A percentile compares a stretch with the other conserved stretches of the same genome.
phyloP scores from a whole-genome alignment of 2,329 filamentous ascomycete species.

The Fusarium mangiferae region DNA sequence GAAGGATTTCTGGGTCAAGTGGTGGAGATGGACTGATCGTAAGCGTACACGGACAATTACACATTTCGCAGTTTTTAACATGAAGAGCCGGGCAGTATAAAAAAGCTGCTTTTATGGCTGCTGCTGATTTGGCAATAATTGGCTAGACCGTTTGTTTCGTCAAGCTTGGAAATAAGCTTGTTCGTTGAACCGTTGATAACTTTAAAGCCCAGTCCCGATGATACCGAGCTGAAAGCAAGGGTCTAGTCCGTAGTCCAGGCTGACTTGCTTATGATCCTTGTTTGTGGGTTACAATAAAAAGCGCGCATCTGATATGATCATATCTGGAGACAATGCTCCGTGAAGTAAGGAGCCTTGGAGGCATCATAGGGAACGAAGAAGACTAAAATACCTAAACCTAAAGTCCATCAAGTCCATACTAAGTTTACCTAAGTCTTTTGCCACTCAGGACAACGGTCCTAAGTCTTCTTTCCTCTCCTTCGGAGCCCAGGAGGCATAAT shows the following conservation, averaged over 20 bases:
- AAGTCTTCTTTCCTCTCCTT: not conserved
- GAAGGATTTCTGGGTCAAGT: not conserved
- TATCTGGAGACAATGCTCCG: not conserved
- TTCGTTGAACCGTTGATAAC: not conserved
- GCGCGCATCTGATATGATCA: not conserved
- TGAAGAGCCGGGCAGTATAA: not conserved
- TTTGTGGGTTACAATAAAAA: slow-evolving; percentile 7
- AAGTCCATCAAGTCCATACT: not conserved
- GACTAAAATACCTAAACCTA: not conserved
- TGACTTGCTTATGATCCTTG: not conserved
- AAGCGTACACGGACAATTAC: not conserved
- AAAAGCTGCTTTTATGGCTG: too few relatives aligned
- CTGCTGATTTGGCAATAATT: not conserved
- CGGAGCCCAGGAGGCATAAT: not conserved
- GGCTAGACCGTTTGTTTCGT: not conserved
- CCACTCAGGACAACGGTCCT: not conserved
- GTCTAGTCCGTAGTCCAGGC: not conserved
- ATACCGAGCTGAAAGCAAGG: slow-evolving; percentile 21
- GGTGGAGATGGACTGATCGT: not conserved
- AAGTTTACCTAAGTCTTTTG: not conserved
- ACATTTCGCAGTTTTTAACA: not conserved
- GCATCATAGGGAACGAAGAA: not conserved
- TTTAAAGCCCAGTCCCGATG: slow-evolving; percentile 8
- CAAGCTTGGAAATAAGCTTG: slow-evolving; percentile 8
- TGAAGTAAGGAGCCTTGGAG: not conserved